Base-by-base conservation (phyloP, 306 rosid species). In the Cicer pinnatifidum region DNA sequence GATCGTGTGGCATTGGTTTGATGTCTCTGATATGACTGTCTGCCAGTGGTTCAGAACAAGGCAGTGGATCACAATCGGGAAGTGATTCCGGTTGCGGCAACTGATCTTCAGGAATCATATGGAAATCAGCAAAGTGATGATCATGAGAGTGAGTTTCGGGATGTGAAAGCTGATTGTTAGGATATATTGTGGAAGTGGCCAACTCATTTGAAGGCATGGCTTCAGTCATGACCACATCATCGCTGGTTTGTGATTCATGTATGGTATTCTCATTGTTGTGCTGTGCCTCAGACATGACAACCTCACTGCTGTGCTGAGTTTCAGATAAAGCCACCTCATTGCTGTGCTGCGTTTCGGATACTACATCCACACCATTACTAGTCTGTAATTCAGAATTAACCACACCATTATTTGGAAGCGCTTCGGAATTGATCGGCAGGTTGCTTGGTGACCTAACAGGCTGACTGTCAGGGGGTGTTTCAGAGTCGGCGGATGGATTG, bases 61-160 rank as follows among this genome's bases (percentile, higher is more conserved):
- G 73, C 1, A 15, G 51, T 2, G 63, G 67, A 20, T 73, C 82
- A 52, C 77, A 72, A 62, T 72, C 7, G 12, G 80, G 84, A 11
- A 80, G 63, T 0, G 84, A 50, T 70, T 81, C 87, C 62, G 80
- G 77, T 72, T 71, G 78, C 58, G 82, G 81, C 53, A 77, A 75
- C 33, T 78, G 81, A 75, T 84, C 80, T 81, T 81, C 84, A 38
- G 78, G 80, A 67, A 81, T 75, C 80, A 81, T 64, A 28, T 74
- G 46, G 58, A 52, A 35, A 66, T 75, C 2, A 0, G 73, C 4
- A 47, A 71, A 78, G 28, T 71, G 85, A 74, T 73, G 81, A 71
- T 70, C 9, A 47, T 60, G 75, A 61, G 75, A 37, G 75, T 51
- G 57, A 54, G 47, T 62, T 68, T 69, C 85, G 3, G 78, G 37